Evolutionary conservation across 1,139 yeast species (phyloP).

Genomic region (Nematodospora anomalae): DNA sequence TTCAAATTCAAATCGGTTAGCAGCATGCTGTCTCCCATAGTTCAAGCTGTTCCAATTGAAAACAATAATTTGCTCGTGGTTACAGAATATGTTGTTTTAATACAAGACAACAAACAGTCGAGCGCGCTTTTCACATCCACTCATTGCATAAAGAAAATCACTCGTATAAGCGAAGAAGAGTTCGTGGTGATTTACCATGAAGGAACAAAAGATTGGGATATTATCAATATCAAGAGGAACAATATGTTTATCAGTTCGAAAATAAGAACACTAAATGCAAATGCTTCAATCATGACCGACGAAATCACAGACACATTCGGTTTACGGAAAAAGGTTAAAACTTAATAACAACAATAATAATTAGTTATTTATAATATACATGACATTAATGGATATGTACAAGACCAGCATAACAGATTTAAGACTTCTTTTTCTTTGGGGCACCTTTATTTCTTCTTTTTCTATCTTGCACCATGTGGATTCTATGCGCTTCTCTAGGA

Average conservation of each 20-base stretch:
- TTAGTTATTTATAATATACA: background rate
- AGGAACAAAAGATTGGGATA: background rate
- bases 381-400: slow-evolving; percentile 6
- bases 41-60: background rate
- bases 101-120: slow-evolving; percentile 1
- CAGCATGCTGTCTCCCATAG: background rate
- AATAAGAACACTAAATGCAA: slow-evolving; percentile 7
- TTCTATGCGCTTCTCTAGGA: slow-evolving; percentile 71
- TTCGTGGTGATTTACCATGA: background rate
- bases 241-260: background rate
- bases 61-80: slow-evolving; percentile 5
- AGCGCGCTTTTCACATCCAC: slow-evolving; percentile 1
- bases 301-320: slow-evolving; percentile 36
- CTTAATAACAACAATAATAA: slow-evolving; percentile 5
- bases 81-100: slow-evolving; percentile 6
- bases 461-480: slow-evolving; percentile 63
- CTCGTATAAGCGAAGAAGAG: background rate
- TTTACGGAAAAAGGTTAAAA: slow-evolving; percentile 19
- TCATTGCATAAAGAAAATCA: slow-evolving; percentile 3
- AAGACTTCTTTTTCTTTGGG: slow-evolving; percentile 64
- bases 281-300: slow-evolving; percentile 16
- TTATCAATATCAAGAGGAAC: background rate
- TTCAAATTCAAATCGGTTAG: background rate
- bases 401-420: slow-evolving; percentile 4
- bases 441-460: slow-evolving; percentile 93